Base-by-base conservation (phyloP, 192 early-diverging fungal species). In the Chytriomyces sp. region DNA sequence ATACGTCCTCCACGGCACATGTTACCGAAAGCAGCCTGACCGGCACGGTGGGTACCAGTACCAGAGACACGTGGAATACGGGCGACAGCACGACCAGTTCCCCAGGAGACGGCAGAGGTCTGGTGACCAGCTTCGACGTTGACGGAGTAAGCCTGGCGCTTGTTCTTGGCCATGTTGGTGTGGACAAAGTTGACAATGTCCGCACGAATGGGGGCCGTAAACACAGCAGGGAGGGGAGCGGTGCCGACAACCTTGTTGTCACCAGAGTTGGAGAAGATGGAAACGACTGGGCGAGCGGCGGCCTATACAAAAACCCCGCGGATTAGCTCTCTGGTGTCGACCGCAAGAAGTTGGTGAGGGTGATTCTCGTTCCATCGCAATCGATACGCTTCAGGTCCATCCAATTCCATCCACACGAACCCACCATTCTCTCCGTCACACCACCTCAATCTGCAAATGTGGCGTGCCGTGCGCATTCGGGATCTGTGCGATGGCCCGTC, bases 1-100 rank as follows among this genome's bases (percentile, higher is more conserved):
- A 99, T 99, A 72, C 95, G 92, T 84, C 97, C 96, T 76, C 94
- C 94, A 84, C 96, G 93, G 84, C 93, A 96, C 97, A 97, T 98
- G 91, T 99, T 99, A 80, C 97, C 96, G 88, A 98, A 99, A 78
- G 96, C 96, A 74, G 93, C 94, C 85, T 99, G 97, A 76, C 95
- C 97, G 70, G 96, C 89, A 75, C 95, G 93, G 90, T 94, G 93
- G 59, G 95, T 99, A 85, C 97, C 97, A 56, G 90, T 86, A 77
- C 95, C 97, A 71, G 88, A 86, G 73, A 99, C 97, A 88, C 97
- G 95, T 75, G 97, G 96, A 77, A 98, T 99, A 95, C 97, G 95
- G 73, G 94, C 94, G 77, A 98, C 97, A 81, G 95, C 96, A 82
- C 95, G 94, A 91, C 94, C 95, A 40, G 80, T 67, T 56, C 75